Conservation (phyloP, 495 filamentous ascomycete genomes). For the Penicillium longicatenatum region DNA sequence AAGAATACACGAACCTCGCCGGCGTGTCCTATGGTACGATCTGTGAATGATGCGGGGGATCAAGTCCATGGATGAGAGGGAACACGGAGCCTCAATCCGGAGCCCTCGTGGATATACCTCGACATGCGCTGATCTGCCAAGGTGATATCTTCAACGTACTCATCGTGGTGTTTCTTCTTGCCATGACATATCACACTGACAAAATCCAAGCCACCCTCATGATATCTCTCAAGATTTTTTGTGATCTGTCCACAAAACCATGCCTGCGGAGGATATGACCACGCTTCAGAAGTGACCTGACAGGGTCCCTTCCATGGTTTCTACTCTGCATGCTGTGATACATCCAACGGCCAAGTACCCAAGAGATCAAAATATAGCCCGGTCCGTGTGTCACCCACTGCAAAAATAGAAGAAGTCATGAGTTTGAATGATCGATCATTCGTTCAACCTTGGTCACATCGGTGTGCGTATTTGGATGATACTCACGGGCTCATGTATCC, state of each 20-base stretch:
- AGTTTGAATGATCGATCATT: not conserved
- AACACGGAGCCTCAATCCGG: slow-evolving; percentile 1
- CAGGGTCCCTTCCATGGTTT: not conserved
- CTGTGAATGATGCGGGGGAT: not conserved
- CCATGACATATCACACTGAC: too few relatives aligned
- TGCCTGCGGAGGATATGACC: too few relatives aligned
- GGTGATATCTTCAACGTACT: not conserved
- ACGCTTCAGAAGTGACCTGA: too few relatives aligned
- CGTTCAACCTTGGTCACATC: not conserved
- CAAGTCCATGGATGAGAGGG: slow-evolving; percentile 3
- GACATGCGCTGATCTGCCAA: not conserved
- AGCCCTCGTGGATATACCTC: not conserved
- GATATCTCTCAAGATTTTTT: too few relatives aligned
- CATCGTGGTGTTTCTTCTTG: not conserved
- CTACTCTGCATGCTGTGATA: too few relatives aligned
- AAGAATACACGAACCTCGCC: slow-evolving; percentile 7
- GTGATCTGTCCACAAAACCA: not conserved
- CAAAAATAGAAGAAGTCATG: not conserved
- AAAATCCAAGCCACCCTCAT: too few relatives aligned
- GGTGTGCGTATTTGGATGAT: not conserved
- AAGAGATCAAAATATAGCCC: not conserved
- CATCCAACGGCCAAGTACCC: not conserved
- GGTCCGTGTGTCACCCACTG: not conserved
- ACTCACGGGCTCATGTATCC: not conserved
- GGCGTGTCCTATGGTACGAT: slow-evolving; percentile 8